Conservation (phyloP, 768 basidiomycete genomes). For the Coprinopsis cinerea region DNA sequence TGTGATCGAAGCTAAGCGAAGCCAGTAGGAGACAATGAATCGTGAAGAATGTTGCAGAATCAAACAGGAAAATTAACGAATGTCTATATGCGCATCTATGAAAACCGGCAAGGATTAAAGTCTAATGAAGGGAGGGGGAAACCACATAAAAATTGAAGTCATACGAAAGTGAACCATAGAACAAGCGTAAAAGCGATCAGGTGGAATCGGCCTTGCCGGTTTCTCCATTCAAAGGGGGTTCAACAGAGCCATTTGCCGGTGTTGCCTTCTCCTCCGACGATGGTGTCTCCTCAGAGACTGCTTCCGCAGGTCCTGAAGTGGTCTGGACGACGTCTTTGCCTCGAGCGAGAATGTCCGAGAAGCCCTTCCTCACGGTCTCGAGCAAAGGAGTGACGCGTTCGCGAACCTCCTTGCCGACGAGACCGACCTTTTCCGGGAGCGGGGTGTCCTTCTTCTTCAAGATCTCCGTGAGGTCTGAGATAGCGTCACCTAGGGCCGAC, state of each 20-base stretch:
- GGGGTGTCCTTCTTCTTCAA: slow-evolving; percentile 49
- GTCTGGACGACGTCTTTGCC: slow-evolving; percentile 20
- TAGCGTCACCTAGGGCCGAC: slow-evolving; percentile 36
- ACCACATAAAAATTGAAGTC: no score
- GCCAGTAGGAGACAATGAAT: no score
- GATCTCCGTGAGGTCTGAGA: slow-evolving; percentile 49
- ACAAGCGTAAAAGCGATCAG: no score
- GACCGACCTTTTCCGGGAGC: slow-evolving; percentile 55
- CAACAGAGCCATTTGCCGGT: background rate
- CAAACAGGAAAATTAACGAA: background rate
- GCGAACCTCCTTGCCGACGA: slow-evolving; percentile 52
- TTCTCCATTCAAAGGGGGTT: no score
- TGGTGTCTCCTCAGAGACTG: background rate
- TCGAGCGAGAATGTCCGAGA: slow-evolving; percentile 29
- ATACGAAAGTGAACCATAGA: no score
- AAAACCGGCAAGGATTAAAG: no score
- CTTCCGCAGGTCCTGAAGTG: slow-evolving; percentile 11
- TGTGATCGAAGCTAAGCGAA: no score
- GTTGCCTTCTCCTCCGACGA: background rate
- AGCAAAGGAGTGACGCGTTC: slow-evolving; percentile 58
- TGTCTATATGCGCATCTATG: background rate
- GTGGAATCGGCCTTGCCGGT: no score
- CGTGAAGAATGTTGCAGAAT: no score
- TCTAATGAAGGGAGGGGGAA: no score
- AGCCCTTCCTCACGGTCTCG: slow-evolving; percentile 39